A percentile compares a stretch with the other conserved stretches of the same genome.
Conservation (phyloP, 1,139 yeast species). For the Candida sp. region DNA sequence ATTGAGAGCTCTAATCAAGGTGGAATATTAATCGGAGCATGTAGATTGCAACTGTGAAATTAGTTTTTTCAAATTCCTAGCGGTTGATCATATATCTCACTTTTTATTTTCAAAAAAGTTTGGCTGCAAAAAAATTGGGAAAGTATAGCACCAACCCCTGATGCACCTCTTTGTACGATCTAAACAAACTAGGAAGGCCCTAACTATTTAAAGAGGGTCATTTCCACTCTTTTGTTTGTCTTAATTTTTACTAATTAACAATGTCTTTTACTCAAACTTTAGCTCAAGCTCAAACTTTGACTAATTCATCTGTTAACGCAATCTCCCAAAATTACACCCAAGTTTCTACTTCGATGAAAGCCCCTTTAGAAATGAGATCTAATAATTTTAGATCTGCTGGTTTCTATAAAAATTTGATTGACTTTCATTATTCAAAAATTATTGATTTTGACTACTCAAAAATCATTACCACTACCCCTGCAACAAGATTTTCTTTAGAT, state of each 20-base stretch:
- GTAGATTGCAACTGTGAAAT: too few species aligned
- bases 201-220: background rate
- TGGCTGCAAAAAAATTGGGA: background rate
- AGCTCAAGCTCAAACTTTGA: background rate
- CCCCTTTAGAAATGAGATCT: background rate
- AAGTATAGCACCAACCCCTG: background rate
- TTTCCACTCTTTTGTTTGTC: background rate
- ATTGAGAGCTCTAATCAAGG: too few species aligned
- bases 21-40: background rate
- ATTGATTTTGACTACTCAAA: background rate
- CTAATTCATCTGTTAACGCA: background rate
- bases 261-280: background rate
- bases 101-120: too few species aligned
- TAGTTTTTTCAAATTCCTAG: background rate
- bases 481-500: background rate
- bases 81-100: too few species aligned
- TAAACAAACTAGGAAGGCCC: background rate
- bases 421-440: background rate
- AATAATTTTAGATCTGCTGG: background rate
- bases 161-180: background rate
- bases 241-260: background rate
- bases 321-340: background rate
- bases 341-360: background rate
- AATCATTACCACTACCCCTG: background rate
- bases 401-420: background rate